These are phyloP conservation scores for Hypoxylon perforatum DNA, from an alignment of 495 filamentous ascomycete genomes.

Conservation along the genomic window DNA sequence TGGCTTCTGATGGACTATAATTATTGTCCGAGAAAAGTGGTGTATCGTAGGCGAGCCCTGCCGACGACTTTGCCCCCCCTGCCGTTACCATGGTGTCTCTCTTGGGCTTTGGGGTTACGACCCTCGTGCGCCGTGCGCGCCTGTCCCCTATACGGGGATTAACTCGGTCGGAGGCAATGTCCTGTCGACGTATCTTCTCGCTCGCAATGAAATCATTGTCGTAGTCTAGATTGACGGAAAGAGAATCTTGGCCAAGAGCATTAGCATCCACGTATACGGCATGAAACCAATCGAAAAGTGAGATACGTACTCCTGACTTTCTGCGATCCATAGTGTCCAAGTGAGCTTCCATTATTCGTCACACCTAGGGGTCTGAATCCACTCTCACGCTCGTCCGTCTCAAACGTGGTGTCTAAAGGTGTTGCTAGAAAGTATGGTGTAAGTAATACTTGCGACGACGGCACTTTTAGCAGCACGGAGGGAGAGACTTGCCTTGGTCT, in stretches of 20 bases:
- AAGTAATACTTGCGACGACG: neutral
- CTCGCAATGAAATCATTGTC: constrained; percentile 42
- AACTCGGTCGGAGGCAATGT: neutral
- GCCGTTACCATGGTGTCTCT: neutral
- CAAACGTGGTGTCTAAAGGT: neutral
- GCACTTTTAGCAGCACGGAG: neutral
- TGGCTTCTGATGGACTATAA: neutral
- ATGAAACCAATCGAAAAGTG: neutral
- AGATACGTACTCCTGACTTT: neutral
- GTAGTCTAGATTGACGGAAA: constrained; percentile 32
- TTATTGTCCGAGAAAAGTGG: constrained; percentile 34
- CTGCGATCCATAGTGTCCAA: neutral
- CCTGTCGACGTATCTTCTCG: constrained; percentile 35
- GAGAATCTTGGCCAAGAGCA: neutral
- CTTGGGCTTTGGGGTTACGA: neutral
- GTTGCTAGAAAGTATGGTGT: constrained; percentile 9
- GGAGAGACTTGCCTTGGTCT: constrained; percentile 14
- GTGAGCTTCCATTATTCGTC: neutral
- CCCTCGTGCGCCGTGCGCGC: neutral
- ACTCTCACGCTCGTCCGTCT: neutral
- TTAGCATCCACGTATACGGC: neutral
- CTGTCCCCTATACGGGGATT: neutral
- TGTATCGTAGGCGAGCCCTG: neutral
- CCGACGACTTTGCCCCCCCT: neutral
- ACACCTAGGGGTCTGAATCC: neutral